Evolutionary conservation across 2,329 filamentous ascomycete species (phyloP).

Genomic region (Calonectria pauciramosa): DNA sequence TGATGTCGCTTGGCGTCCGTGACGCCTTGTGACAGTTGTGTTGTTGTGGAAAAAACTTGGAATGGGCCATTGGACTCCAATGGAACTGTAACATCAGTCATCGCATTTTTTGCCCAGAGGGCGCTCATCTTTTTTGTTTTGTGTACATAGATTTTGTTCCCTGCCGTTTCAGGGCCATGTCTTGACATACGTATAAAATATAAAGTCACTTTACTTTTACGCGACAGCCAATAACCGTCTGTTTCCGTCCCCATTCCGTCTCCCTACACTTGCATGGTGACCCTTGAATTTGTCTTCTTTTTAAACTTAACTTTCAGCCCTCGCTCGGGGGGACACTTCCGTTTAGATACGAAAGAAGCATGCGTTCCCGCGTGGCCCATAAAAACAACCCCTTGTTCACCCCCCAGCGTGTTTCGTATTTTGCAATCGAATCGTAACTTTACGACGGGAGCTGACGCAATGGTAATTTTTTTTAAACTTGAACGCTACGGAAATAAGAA

Average conservation of each 20-base stretch:
- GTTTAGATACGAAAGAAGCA: neutral
- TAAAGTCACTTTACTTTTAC: constrained; percentile 8
- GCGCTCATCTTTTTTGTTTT: constrained; percentile 42
- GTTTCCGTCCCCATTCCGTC: neutral
- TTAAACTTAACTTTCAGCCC: neutral
- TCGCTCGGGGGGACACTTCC: neutral
- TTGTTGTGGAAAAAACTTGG: neutral
- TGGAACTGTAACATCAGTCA: constrained; percentile 12
- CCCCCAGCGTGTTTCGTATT: neutral
- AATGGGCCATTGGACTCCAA: neutral
- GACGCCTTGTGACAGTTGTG: constrained; percentile 23
- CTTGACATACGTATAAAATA: constrained; percentile 42
- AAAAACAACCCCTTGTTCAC: neutral
- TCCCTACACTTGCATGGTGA: neutral
- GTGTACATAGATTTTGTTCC: constrained; percentile 44
- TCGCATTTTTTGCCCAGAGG: constrained; percentile 35
- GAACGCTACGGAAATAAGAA: neutral
- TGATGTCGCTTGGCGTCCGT: constrained; percentile 21
- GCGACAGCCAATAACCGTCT: neutral
- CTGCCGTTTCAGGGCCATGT: constrained; percentile 38
- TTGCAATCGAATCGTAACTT: neutral
- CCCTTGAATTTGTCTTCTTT: neutral
- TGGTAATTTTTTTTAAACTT: neutral
- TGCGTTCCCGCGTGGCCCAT: neutral
- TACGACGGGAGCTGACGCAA: neutral